Evolutionary conservation across 352 stramenopile species (phyloP), one percentile per base, ranked within the genome.

Genomic region (Peronospora destructor): DNA sequence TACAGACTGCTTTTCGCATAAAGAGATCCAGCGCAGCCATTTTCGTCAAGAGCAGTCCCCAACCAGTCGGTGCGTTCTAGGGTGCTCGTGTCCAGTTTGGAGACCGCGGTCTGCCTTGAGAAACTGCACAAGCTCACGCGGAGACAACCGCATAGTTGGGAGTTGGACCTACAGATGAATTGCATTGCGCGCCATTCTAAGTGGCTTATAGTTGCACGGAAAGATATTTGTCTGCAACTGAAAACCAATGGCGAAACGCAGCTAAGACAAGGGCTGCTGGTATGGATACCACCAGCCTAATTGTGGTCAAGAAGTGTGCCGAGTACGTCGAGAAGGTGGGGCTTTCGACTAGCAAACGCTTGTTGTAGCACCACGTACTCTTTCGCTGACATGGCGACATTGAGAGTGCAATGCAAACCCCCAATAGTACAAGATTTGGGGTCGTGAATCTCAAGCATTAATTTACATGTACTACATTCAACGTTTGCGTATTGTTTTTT

Each of bases 381-480:
- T 6, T 26, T 26, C 19, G 4, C 19, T 26, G 4, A 26, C 23
- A 26, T 26, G 23, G 23, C 4, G 23, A 6, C 5, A 26, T 26
- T 6, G 4, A 26, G 23, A 26, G 23, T 4, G 4, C 23, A 26
- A 26, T 26, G 23, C 3, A 26, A 26, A 6, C 23, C n/a, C n/a
- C n/a, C n/a, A 26, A 4, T 1, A 6, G 23, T 26, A 6, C 23
- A 6, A 3, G 23, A 26, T 6, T 0, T 4, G 23, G 5, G 51
- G 9, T 70, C 61, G 16, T 61, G 75, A 75, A 38, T 78, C 23
- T 54, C 12, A 7, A 23, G 9, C 65, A 66, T 39, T 89, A 0
- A 32, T 9, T 21, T 3, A 32, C 7, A 13, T 32, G 28, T 32
- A 12, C 28, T 4, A 32, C 28, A 32, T 12, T 9, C 12, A 39